Percentiles rank a stretch among this genome's conserved stretches.
Evolutionary conservation across 2,329 filamentous ascomycete species (phyloP).

Genomic region (Fusarium denticulatum): DNA sequence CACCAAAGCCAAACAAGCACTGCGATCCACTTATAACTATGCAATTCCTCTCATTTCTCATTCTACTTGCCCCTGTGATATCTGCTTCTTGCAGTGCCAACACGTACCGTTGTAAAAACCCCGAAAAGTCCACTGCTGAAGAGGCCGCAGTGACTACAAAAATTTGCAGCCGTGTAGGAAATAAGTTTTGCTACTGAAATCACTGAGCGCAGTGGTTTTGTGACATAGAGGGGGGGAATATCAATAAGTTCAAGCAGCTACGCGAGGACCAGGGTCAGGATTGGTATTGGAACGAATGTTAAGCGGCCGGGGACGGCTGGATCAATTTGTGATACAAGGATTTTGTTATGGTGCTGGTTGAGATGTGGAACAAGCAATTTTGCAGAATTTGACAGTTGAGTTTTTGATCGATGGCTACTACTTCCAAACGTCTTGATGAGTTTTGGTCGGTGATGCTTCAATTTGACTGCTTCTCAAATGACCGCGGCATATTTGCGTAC

Average conservation of each 20-base stretch:
- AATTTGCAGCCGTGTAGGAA: neutral
- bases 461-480: neutral
- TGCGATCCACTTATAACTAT: neutral
- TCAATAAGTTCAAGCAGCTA: neutral
- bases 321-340: neutral
- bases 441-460: neutral
- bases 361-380: neutral
- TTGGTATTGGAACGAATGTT: neutral
- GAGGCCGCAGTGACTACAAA: fast-evolving
- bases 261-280: too few species aligned
- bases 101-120: neutral
- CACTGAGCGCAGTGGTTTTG: neutral
- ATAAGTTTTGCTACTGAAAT: neutral
- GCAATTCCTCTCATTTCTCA: neutral
- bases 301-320: neutral
- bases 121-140: too few species aligned
- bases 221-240: neutral
- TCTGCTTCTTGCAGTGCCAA: neutral
- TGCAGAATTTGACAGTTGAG: neutral
- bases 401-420: fast-evolving
- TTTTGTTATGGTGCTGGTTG: neutral
- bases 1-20: neutral
- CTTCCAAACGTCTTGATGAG: fast-evolving
- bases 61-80: neutral
- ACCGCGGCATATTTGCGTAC: too few species aligned